phyloP scores from a whole-genome alignment of 176 grass and related monocot genomes.

The Thalia dealbata region DNA sequence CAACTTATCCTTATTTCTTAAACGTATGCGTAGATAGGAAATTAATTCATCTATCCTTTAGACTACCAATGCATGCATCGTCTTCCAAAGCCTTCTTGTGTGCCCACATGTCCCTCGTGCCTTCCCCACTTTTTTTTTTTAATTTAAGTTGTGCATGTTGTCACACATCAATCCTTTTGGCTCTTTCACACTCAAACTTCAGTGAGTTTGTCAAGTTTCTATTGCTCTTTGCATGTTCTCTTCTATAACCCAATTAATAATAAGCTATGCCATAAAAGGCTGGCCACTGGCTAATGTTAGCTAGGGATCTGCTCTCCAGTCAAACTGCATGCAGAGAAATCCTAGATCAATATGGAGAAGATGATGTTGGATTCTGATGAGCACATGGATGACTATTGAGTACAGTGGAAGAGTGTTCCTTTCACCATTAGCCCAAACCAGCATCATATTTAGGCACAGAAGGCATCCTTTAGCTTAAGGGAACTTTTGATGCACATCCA shows the following conservation, averaged over 20 bases:
- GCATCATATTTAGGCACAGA: background rate
- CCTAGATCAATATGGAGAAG: background rate
- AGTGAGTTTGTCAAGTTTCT: background rate
- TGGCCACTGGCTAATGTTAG: background rate
- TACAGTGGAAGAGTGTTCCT: background rate
- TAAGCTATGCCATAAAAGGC: background rate
- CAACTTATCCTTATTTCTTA: too few species aligned
- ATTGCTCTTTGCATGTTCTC: background rate
- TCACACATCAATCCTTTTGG: background rate
- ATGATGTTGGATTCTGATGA: background rate
- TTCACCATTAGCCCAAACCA: background rate
- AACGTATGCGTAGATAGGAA: too few species aligned
- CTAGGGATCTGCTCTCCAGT: background rate
- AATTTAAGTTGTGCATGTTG: background rate
- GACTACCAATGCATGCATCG: too few species aligned
- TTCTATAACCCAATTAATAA: background rate
- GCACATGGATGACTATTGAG: background rate
- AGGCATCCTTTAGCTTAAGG: background rate
- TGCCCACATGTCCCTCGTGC: too few species aligned
- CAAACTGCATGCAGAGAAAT: background rate
- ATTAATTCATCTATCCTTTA: too few species aligned
- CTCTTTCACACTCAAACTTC: background rate
- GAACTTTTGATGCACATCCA: too few species aligned
- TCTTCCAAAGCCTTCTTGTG: too few species aligned
- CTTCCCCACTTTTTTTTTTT: background rate